Conservation (phyloP, 345 rosid species). For the Sonneratia alba region DNA sequence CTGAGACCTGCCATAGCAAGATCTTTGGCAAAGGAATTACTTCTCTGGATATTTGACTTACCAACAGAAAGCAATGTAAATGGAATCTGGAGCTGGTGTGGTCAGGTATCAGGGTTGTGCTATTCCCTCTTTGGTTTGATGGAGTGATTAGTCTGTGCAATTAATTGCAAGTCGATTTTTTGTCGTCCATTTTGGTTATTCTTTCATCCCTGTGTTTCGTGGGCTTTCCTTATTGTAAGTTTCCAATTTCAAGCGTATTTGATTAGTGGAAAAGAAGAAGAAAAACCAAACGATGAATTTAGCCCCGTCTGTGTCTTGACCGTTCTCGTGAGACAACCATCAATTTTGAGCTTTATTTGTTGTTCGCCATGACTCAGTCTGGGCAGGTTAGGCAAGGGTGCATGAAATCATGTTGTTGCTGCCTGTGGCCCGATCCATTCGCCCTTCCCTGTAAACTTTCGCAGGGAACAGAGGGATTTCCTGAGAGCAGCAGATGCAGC, state of each 20-base stretch:
- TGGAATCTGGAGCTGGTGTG: not conserved
- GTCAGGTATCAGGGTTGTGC: constrained; percentile 8
- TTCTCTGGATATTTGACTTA: not conserved
- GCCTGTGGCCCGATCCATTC: no score
- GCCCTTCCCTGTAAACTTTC: no score
- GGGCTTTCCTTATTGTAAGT: not conserved
- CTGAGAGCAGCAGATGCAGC: no score
- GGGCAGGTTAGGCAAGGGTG: no score
- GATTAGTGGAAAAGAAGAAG: not conserved
- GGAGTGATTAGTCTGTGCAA: constrained; percentile 3
- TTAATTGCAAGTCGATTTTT: not conserved
- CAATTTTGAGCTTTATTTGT: no score
- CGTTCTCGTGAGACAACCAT: no score
- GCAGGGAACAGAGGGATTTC: no score
- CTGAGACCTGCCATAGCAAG: constrained; percentile 1
- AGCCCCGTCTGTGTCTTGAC: no score
- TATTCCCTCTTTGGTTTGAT: constrained; percentile 5
- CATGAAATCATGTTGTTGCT: no score
- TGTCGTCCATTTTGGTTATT: constrained; percentile 3
- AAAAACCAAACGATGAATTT: not conserved
- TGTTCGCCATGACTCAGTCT: no score
- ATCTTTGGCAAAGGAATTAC: not conserved
- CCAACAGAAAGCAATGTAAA: not conserved
- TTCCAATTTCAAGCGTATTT: not conserved
- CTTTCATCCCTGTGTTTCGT: not conserved